A percentile compares a stretch with the other conserved stretches of the same genome.
Conservation (phyloP, 805 yeast genomes). For the Saturnispora sanitii region DNA sequence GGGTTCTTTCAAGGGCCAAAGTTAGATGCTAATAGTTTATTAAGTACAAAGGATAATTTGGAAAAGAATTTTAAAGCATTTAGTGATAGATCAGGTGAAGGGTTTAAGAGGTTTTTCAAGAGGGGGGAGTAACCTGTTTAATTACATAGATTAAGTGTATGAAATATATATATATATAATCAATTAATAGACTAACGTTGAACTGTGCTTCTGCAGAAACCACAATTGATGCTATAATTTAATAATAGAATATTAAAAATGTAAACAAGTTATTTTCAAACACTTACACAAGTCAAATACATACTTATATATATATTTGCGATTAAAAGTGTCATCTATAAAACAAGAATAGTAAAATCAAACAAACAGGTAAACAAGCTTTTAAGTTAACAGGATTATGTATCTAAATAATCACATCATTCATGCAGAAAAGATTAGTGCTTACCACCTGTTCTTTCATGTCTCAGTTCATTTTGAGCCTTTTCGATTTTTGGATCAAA, state of each 20-base stretch:
- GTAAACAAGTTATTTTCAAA: neutral
- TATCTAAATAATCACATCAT: no score
- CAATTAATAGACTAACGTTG: no score
- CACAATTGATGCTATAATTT: neutral
- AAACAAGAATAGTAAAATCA: no score
- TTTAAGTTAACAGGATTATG: no score
- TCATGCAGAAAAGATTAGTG: constrained; percentile 35
- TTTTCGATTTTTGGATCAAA: constrained; percentile 78
- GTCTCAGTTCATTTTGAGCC: constrained; percentile 58
- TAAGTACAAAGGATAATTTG: constrained; percentile 34
- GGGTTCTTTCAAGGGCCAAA: constrained; percentile 18
- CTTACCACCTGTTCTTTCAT: constrained; percentile 62
- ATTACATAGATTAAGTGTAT: neutral
- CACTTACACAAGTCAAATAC: no score
- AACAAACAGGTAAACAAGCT: neutral
- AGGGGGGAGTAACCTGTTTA: constrained; percentile 14
- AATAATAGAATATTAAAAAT: neutral
- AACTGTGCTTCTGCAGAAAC: no score
- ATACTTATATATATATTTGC: no score
- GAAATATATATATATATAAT: no score
- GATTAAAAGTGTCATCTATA: no score
- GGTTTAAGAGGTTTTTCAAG: constrained; percentile 51
- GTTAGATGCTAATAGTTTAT: constrained; percentile 22
- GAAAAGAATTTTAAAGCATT: constrained; percentile 37
- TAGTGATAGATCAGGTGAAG: constrained; percentile 56